Base-by-base conservation (phyloP, 2,329 filamentous ascomycete species). In the Fusarium aywerte region DNA sequence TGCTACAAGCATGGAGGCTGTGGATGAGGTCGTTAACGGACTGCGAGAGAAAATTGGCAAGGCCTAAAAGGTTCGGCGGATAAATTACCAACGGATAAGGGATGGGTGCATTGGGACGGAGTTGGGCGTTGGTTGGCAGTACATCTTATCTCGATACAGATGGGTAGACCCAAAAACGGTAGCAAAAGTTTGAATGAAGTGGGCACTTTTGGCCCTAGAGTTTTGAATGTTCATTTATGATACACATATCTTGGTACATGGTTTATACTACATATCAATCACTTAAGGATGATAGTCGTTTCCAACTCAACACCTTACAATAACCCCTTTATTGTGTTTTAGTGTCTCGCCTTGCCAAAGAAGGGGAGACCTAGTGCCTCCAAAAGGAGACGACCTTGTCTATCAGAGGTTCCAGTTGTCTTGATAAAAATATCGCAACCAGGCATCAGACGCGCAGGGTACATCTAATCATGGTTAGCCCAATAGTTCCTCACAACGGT, bases 341-440 rank as follows among this genome's bases (percentile, higher is more conserved):
- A 80, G 64, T 79, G 78, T 45, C 79, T 78, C 13, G 90, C 81
- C 78, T 93, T 92, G 73, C 93, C 93, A 73, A 92, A 87, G 78
- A 97, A 97, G 0, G 94, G 93, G 65, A 81, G 77, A 20, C 80
- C 80, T 27, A 81, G 60, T 16, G 80, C 78, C 68, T 81, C 75
- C 66, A 81, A 82, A 52, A 97, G 84, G 61, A 97, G 80, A 70
- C 92, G 87, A 9, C 92, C 94, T 73, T 97, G 93, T 73, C 90
- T 89, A 78, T 97, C 93, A 27, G 91, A 95, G 25, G 85, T 93
- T 39, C 92, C 94, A 27, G 90, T 90, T 2, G 94, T 97, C 78
- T 96, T 90, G 55, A 97, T 84, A 58, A 90, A 91, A 71, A 97
- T 87, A 73, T 96, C 88, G 77, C 90, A 91, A 76, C 93, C 93